phyloP scores from a whole-genome alignment of 768 basidiomycete species.

The Macrolepiota albuminosa region DNA sequence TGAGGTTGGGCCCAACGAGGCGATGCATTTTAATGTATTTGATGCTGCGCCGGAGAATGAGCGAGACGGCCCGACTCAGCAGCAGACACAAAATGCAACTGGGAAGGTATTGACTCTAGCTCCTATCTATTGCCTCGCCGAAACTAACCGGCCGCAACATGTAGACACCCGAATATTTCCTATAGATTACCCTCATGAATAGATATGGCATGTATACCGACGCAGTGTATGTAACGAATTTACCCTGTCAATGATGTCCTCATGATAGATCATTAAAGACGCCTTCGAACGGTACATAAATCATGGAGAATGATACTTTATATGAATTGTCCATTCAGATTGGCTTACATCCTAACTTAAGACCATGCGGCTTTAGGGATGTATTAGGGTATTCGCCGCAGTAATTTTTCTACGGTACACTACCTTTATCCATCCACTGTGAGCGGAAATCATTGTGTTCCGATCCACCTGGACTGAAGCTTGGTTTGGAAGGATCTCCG shows the following conservation, averaged over 20 bases:
- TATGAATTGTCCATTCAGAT: background rate
- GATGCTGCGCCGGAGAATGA: constrained; percentile 99
- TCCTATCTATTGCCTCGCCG: constrained; percentile 11
- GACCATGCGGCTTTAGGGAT: background rate
- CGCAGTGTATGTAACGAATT: constrained; percentile 9
- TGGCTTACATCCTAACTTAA: background rate
- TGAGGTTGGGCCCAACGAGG: constrained; percentile 87
- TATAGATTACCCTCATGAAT: constrained; percentile 26
- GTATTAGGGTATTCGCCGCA: no score
- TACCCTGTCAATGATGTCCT: constrained; percentile 1
- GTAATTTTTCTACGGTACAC: background rate
- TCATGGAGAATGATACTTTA: background rate
- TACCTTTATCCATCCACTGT: background rate
- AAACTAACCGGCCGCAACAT: constrained; percentile 5
- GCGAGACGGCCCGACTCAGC: constrained; percentile 80
- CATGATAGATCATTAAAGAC: background rate
- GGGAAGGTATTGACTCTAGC: constrained; percentile 51
- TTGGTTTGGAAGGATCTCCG: background rate
- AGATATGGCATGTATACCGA: constrained; percentile 14
- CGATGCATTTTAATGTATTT: constrained; percentile 95
- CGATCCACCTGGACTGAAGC: background rate
- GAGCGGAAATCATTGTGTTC: background rate
- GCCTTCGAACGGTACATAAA: background rate
- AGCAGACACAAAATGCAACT: constrained; percentile 63
- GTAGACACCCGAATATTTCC: constrained; percentile 81